Conservation (phyloP, 164 flowering plant species). For the Chloranthus sessilifolius region DNA sequence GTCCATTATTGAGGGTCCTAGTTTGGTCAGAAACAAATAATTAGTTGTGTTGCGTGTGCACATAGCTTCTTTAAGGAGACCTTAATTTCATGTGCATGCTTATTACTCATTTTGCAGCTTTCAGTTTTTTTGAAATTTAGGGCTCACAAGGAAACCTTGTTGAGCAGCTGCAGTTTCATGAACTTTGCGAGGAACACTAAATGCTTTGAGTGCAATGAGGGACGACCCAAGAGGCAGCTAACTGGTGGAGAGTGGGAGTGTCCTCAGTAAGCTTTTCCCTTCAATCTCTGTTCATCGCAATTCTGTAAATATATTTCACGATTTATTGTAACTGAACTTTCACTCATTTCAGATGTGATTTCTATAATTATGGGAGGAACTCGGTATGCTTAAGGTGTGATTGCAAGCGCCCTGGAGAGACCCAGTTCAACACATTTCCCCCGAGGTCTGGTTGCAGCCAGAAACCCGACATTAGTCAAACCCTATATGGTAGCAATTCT, state of each 20-base stretch:
- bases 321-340: neutral
- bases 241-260: constrained; percentile 98
- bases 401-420: constrained; percentile 63
- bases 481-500: constrained; percentile 18
- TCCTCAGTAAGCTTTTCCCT: constrained; percentile 70
- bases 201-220: constrained; percentile 83
- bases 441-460: constrained; percentile 14
- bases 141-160: neutral
- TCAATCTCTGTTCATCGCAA: neutral
- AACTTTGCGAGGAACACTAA: constrained; percentile 83
- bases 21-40: no score
- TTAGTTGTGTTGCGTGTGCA: neutral
- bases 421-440: constrained; percentile 12
- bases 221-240: constrained; percentile 71
- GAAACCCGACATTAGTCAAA: neutral
- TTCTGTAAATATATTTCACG: neutral
- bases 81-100: no score
- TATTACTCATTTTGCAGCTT: neutral
- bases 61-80: neutral
- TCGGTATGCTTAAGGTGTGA: constrained; percentile 81
- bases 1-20: no score
- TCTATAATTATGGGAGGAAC: constrained; percentile 77
- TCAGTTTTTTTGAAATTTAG: neutral
- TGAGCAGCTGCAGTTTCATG: constrained; percentile 84
- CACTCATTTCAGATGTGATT: constrained; percentile 58